phyloP scores from a whole-genome alignment of 2,329 filamentous ascomycete genomes.

The Colletotrichum cereale region DNA sequence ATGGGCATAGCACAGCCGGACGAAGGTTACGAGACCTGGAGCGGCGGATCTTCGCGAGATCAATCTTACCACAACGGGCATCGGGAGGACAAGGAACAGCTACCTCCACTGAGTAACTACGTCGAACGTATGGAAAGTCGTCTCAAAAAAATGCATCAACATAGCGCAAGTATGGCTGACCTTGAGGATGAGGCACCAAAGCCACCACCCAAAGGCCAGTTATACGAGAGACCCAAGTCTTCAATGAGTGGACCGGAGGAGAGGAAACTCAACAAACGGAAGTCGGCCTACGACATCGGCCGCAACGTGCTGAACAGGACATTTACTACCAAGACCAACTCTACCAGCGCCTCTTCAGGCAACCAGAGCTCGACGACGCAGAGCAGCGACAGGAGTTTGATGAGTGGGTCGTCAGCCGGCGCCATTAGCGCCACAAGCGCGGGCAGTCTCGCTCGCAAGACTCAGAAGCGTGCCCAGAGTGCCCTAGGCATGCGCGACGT shows the following conservation, averaged over 20 bases:
- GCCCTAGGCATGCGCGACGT: slow-evolving; percentile 71
- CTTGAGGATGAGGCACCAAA: slow-evolving; percentile 67
- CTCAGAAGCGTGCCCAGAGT: slow-evolving; percentile 72
- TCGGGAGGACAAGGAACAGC: slow-evolving; percentile 64
- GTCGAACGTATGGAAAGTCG: slow-evolving; percentile 92
- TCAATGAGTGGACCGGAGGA: slow-evolving; percentile 62
- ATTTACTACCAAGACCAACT: slow-evolving; percentile 88
- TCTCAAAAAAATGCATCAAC: slow-evolving; percentile 77
- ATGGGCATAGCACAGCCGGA: slow-evolving; percentile 75
- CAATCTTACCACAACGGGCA: slow-evolving; percentile 56
- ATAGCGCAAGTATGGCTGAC: slow-evolving; percentile 62
- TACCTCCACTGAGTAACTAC: slow-evolving; percentile 85
- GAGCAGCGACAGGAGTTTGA: slow-evolving; percentile 85
- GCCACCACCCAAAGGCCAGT: slow-evolving; percentile 70
- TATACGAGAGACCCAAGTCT: slow-evolving; percentile 69
- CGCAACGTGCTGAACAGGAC: slow-evolving; percentile 79
- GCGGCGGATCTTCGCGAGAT: slow-evolving; percentile 65
- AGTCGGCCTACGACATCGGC: slow-evolving; percentile 84
- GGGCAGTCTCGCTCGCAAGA: slow-evolving; percentile 88
- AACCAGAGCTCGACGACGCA: slow-evolving; percentile 81
- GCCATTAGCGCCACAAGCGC: slow-evolving; percentile 96
- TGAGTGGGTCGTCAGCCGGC: slow-evolving; percentile 93
- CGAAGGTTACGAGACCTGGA: slow-evolving; percentile 71
- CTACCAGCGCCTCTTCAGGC: slow-evolving; percentile 81
- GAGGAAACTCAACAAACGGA: slow-evolving; percentile 70